Percentiles rank a stretch among this genome's conserved stretches.
Evolutionary conservation across 345 rosid species (phyloP).

Genomic region (Brassica napus): Da-Ae NC_063442.1:39381001-39381500

Average conservation of each 20-base stretch:
- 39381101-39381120: background rate
- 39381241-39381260: background rate
- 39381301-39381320: background rate
- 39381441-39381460: background rate
- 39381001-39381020: background rate
- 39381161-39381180: background rate
- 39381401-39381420: background rate
- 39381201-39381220: background rate
- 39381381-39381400: background rate
- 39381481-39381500: background rate
- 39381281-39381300: background rate
- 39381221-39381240: background rate
- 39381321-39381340: background rate
- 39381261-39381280: background rate
- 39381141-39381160: background rate
- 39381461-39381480: background rate
- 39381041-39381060: background rate
- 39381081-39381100: background rate
- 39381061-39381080: background rate
- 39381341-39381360: background rate
- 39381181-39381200: background rate
- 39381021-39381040: background rate
- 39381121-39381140: background rate
- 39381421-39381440: background rate
- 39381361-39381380: background rate